These are phyloP conservation scores for Umbelopsis sp. DNA, from an alignment of 192 early-diverging fungal species.

Conservation along the genomic window DNA sequence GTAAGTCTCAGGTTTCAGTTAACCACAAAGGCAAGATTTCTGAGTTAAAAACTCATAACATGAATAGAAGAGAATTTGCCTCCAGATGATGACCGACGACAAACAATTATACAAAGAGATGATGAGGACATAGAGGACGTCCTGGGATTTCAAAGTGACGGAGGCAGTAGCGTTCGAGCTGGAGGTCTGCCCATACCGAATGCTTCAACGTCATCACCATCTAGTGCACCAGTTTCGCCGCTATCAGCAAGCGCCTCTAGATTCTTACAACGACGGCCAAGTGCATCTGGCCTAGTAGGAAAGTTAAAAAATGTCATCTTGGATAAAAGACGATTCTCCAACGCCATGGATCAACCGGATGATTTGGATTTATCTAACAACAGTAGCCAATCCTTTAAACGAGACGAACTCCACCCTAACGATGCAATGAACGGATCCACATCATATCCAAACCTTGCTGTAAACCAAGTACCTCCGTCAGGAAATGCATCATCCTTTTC, in stretches of 20 bases:
- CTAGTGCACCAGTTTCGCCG: neutral
- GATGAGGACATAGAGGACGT: neutral
- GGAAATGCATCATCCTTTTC: no score
- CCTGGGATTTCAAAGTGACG: neutral
- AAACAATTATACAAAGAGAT: constrained; percentile 15
- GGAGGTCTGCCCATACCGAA: neutral
- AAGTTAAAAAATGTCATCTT: constrained; percentile 9
- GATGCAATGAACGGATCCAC: neutral
- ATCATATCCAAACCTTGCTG: constrained; percentile 2
- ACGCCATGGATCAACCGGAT: neutral
- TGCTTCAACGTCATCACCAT: neutral
- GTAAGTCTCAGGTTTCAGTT: neutral
- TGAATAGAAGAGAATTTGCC: neutral
- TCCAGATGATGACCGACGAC: neutral
- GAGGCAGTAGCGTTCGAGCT: neutral
- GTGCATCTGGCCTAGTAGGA: constrained; percentile 1
- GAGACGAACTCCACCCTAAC: neutral
- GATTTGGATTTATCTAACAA: neutral
- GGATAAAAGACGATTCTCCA: constrained; percentile 9
- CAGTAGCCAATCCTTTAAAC: neutral
- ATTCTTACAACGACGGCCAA: constrained; percentile 4
- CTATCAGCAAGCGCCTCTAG: neutral
- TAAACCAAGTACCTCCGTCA: no score
- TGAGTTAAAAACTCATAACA: no score
- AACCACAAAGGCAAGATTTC: no score